Conservation (phyloP, 495 filamentous ascomycete genomes). For the Neurospora sp. region DNA sequence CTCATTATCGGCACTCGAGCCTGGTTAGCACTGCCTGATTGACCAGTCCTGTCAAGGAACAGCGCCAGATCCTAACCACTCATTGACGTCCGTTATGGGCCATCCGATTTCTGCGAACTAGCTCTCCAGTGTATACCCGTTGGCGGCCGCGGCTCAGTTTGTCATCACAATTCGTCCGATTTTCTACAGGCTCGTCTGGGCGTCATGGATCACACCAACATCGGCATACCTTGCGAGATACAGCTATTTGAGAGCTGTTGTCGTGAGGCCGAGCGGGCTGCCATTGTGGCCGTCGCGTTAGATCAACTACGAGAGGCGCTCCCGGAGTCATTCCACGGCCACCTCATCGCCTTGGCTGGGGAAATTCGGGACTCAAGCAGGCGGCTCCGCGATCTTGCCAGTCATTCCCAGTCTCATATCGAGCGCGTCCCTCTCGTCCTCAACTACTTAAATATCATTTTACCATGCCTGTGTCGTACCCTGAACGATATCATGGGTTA, state of each 20-base stretch:
- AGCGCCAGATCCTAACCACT: background rate
- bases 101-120: background rate
- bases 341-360: slow-evolving; percentile 32
- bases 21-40: background rate
- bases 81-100: background rate
- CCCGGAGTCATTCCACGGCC: slow-evolving; percentile 30
- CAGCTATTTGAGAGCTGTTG: slow-evolving; percentile 37
- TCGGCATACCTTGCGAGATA: slow-evolving; percentile 12
- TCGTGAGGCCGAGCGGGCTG: slow-evolving; percentile 35
- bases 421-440: slow-evolving; percentile 36
- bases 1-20: background rate
- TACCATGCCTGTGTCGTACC: slow-evolving; percentile 39
- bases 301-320: slow-evolving; percentile 32
- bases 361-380: slow-evolving; percentile 32
- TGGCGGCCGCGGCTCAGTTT: background rate
- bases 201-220: slow-evolving; percentile 13
- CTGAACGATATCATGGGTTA: slow-evolving; percentile 41
- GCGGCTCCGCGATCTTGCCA: slow-evolving; percentile 40
- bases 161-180: background rate
- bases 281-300: slow-evolving; percentile 28
- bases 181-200: background rate
- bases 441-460: slow-evolving; percentile 41
- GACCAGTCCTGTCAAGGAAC: background rate
- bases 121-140: background rate
- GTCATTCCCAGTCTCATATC: slow-evolving; percentile 40